phyloP scores from a whole-genome alignment of 2,329 filamentous ascomycete species.

The Pseudogymnoascus sp. region DNA sequence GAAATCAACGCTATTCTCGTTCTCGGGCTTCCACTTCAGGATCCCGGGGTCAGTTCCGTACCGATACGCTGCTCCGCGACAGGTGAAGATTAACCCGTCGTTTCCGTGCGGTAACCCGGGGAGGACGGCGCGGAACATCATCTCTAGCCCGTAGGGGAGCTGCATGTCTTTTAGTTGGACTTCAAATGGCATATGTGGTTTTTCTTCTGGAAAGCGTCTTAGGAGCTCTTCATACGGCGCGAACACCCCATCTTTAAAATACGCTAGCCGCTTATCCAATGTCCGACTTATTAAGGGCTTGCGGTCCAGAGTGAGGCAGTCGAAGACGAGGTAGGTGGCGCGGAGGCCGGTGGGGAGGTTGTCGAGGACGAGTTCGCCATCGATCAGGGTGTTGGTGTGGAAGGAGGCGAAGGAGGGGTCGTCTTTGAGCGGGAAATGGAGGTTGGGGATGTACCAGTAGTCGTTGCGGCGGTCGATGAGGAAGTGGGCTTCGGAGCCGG shows the following conservation, averaged over 20 bases:
- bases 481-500: conserved; percentile 64
- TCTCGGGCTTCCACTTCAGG: conserved; percentile 93
- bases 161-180: conserved; percentile 86
- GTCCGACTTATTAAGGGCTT: conserved; percentile 68
- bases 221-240: conserved; percentile 59
- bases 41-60: conserved; percentile 90
- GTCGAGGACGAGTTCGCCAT: conserved; percentile 90
- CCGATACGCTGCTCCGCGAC: conserved; percentile 74
- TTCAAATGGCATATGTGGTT: conserved; percentile 63
- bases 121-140: conserved; percentile 84
- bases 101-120: conserved; percentile 84
- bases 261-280: conserved; percentile 80
- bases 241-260: conserved; percentile 72
- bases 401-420: conserved; percentile 52
- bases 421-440: conserved; percentile 72
- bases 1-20: conserved; percentile 95
- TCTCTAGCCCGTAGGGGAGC: conserved; percentile 76
- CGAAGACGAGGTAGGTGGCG: conserved; percentile 85
- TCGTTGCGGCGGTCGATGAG: conserved; percentile 97
- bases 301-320: conserved; percentile 76
- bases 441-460: conserved; percentile 72
- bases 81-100: conserved; percentile 97
- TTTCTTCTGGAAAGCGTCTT: conserved; percentile 59
- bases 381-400: conserved; percentile 73
- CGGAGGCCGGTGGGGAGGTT: conserved; percentile 59